Percentiles rank a stretch among this genome's conserved stretches.
Conservation (phyloP, 305 asterid genomes). For the Solanum chacoense region DNA sequence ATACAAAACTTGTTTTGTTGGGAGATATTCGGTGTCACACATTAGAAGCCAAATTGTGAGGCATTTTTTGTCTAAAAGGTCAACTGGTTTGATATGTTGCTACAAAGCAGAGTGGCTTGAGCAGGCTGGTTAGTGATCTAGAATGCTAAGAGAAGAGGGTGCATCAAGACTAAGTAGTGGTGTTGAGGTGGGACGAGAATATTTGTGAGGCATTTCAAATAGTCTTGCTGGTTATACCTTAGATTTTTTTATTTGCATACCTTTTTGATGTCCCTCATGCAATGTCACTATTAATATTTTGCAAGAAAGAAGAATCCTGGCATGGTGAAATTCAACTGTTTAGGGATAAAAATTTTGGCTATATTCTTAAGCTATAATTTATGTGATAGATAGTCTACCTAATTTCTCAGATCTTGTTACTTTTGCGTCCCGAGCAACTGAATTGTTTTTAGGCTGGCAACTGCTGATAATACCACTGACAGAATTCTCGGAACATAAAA, state of each 20-base stretch:
- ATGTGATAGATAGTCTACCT: background rate
- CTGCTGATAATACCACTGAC: background rate
- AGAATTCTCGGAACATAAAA: too few relatives aligned
- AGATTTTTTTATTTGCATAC: background rate
- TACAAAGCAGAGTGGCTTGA: background rate
- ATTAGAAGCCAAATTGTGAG: background rate
- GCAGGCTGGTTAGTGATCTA: background rate
- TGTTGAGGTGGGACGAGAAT: background rate
- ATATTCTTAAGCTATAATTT: background rate
- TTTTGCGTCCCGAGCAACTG: background rate
- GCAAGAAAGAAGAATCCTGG: background rate
- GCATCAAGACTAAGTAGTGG: background rate
- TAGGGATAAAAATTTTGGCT: background rate
- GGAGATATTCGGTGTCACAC: background rate
- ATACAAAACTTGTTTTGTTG: background rate
- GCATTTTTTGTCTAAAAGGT: background rate
- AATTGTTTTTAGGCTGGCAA: background rate
- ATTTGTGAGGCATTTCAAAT: background rate
- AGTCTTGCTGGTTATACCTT: background rate
- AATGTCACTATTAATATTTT: background rate
- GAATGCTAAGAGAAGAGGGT: background rate
- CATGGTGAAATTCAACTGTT: background rate
- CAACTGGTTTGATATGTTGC: background rate
- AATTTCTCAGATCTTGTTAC: background rate
- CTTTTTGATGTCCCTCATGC: background rate